Percentiles rank a stretch among this genome's conserved stretches.
phyloP scores from a whole-genome alignment of 148 eudicot genomes.

The Rheum nobile region DNA sequence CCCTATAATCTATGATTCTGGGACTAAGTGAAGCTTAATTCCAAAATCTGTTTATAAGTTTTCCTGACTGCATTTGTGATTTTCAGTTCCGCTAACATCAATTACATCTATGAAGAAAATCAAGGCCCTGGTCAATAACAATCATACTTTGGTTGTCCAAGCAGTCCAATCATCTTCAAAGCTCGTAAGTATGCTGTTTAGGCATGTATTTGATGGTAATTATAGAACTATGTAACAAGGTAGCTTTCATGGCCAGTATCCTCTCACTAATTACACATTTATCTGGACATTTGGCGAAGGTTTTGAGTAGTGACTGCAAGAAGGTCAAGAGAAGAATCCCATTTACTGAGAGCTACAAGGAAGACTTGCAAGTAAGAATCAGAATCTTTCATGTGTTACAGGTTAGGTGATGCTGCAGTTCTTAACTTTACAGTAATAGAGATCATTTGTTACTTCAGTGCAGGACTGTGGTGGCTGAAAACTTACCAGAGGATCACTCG shows the following conservation, averaged over 20 bases:
- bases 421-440: not conserved
- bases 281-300: constrained; percentile 20
- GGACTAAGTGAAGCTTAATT: not conserved
- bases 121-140: constrained; percentile 43
- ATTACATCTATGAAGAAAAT: constrained; percentile 80
- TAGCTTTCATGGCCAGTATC: not conserved
- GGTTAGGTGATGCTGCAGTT: not conserved
- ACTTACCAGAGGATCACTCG: constrained; percentile 92
- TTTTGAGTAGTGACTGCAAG: constrained; percentile 57
- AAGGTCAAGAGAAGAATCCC: constrained; percentile 69
- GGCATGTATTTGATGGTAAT: not conserved
- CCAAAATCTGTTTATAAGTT: not conserved
- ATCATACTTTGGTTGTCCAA: constrained; percentile 50
- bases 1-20: not conserved
- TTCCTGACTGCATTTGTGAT: not conserved
- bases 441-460: constrained; percentile 28
- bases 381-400: not conserved
- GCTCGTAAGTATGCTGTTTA: constrained; percentile 39
- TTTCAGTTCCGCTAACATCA: constrained; percentile 61
- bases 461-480: constrained; percentile 82
- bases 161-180: constrained; percentile 64
- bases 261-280: not conserved
- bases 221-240: not conserved
- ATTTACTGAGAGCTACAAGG: constrained; percentile 71
- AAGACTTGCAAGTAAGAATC: constrained; percentile 57